Conservation (phyloP, 2,329 filamentous ascomycete genomes). For the Phaeomoniella chlamydospora region DNA sequence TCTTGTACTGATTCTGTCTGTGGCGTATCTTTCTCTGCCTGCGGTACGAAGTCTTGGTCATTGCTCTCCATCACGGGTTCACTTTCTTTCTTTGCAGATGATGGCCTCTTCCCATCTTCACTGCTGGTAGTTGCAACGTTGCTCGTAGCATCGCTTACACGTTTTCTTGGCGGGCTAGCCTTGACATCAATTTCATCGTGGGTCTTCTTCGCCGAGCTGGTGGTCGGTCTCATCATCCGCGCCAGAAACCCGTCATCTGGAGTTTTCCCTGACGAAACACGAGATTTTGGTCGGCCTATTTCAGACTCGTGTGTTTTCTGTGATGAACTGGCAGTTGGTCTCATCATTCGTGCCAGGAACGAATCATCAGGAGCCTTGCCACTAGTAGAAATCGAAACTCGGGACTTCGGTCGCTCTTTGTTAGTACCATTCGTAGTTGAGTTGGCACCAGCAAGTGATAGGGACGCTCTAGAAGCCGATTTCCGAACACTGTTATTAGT, state of each 20-base stretch:
- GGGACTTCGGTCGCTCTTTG: conserved; percentile 23
- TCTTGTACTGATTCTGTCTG: too few species aligned
- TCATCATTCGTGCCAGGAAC: conserved; percentile 36
- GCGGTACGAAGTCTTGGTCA: too few species aligned
- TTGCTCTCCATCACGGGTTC: too few species aligned
- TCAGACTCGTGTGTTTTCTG: conserved; percentile 29
- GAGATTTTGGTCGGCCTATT: conserved; percentile 23
- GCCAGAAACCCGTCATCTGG: conserved; percentile 32
- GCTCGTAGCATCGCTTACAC: background rate
- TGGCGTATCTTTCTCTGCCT: too few species aligned
- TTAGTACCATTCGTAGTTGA: conserved; percentile 8
- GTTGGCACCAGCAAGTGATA: conserved; percentile 10
- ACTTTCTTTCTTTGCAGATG: too few species aligned
- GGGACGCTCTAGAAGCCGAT: conserved; percentile 14
- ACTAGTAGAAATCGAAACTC: conserved; percentile 20
- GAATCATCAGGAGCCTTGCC: conserved; percentile 26
- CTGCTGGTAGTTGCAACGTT: too few species aligned
- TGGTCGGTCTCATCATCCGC: conserved; percentile 36
- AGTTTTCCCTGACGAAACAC: conserved; percentile 20
- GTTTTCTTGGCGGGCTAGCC: background rate
- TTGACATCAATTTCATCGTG: conserved; percentile 19
- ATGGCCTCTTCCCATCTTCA: too few species aligned
- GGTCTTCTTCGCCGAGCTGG: conserved; percentile 32
- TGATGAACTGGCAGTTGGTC: conserved; percentile 34
- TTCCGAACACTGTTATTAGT: conserved; percentile 11